Base-by-base conservation (phyloP, 371 early-diverging fungal genomes). In the Mucor racemosus region DNA sequence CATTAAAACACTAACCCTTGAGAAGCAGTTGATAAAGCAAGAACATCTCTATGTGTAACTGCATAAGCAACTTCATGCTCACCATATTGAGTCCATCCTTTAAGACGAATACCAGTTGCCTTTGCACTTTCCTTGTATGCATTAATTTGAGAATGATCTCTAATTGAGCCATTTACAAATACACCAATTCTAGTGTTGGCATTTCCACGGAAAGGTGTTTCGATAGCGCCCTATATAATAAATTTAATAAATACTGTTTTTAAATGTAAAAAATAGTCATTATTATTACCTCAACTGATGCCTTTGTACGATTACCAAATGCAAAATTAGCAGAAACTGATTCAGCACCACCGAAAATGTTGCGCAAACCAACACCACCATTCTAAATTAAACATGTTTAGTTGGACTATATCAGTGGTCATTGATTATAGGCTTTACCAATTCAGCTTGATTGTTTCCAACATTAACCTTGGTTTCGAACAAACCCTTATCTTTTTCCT, bases 321-420 rank as follows among this genome's bases (percentile, higher is more conserved):
- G 88, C 73, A 46, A 87, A 87, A 69, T 80, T 90, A 6, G 84
- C 81, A 62, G 77, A 83, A 6, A 90, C 65, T 15, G 84, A 79
- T 76, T 96, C 96, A n/a, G 90, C 96, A 48, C 88, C 90, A 36
- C 96, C 96, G 72, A 93, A 90, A 13, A 90, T 73, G 66, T 96
- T 95, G 66, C 91, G 81, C 36, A 90, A 64, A 21, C 78, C 80
- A 64, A 88, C 66, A 11, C 88, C 79, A 67, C 77, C 91, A 72
- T 76, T 82, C 87, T 87, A 76, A 38, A 38, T 11, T 19, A 19
- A 17, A 5, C 26, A 36, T 50, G 19, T 38, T 38, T 38, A 38
- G 38, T 38, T 11, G 38, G 7, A 5, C 38, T 38, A 38, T 1
- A 38, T 11, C 26, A 26, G 26, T 9, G 38, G 0, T 38, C 38